Percentiles rank a stretch among this genome's conserved stretches.
Evolutionary conservation across 495 filamentous ascomycete species (phyloP).

Genomic region (Xanthoparmelia taractica): DNA sequence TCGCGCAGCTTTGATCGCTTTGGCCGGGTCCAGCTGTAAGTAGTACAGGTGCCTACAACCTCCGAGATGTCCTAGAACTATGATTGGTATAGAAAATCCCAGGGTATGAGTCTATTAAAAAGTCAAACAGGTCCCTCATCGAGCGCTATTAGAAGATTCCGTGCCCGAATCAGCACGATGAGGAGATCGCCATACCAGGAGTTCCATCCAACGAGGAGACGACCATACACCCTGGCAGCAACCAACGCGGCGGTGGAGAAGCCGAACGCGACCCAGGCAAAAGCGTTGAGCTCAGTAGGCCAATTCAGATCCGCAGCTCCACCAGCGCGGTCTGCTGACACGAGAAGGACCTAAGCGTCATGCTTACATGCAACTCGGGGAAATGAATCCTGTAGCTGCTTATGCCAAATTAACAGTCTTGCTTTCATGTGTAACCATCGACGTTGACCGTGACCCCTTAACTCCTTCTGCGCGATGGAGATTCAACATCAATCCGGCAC

Average conservation of each 20-base stretch:
- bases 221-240: slow-evolving; percentile 40
- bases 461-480: too few relatives aligned
- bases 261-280: slow-evolving; percentile 30
- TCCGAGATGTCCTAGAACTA: neutral
- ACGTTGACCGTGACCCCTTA: too few relatives aligned
- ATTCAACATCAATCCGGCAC: too few relatives aligned
- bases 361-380: too few relatives aligned
- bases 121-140: too few relatives aligned
- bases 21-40: neutral
- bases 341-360: neutral
- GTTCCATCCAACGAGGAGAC: slow-evolving; percentile 35
- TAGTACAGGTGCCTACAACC: slow-evolving; percentile 15
- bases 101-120: neutral
- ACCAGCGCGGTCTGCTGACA: slow-evolving; percentile 8
- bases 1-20: slow-evolving; percentile 20
- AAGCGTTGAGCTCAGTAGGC: slow-evolving; percentile 11
- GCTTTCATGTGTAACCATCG: too few relatives aligned
- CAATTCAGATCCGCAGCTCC: too few relatives aligned
- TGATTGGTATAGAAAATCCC: neutral
- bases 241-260: slow-evolving; percentile 32
- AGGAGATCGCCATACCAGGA: slow-evolving; percentile 46
- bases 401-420: too few relatives aligned
- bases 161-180: slow-evolving; percentile 35
- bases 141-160: neutral
- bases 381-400: too few relatives aligned